phyloP scores from a whole-genome alignment of 106 monocot genomes.

The Hemerocallis citrina region DNA sequence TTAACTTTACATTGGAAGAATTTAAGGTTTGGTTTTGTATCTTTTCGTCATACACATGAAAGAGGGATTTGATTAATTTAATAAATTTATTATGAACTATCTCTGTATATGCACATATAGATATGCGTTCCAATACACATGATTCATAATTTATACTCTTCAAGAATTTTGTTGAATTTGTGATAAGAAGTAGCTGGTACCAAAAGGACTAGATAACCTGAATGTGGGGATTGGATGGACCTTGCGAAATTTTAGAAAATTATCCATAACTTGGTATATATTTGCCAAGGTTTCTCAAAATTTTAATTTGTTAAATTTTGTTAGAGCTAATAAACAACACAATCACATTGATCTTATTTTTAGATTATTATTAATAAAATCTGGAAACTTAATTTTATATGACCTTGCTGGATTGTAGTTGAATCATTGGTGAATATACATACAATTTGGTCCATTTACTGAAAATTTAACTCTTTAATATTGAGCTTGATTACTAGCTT shows the following conservation, averaged over 20 bases:
- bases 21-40: conserved; percentile 59
- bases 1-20: conserved; percentile 98
- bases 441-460: not conserved
- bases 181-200: too few relatives aligned
- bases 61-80: not conserved
- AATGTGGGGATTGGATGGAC: not conserved
- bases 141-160: not conserved
- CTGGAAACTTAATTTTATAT: not conserved
- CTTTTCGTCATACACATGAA: not conserved
- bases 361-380: not conserved
- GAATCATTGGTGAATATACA: not conserved
- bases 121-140: not conserved
- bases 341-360: not conserved
- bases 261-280: too few relatives aligned
- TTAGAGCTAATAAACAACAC: not conserved
- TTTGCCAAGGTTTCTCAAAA: too few relatives aligned
- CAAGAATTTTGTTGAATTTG: not conserved
- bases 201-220: not conserved
- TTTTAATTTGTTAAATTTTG: not conserved
- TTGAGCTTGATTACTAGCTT: not conserved
- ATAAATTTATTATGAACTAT: not conserved
- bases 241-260: not conserved
- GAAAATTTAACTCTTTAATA: not conserved
- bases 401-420: not conserved
- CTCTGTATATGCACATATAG: not conserved